Evolutionary conservation across 192 early-diverging fungal species (phyloP).

Genomic region (Gigaspora rosea): DNA sequence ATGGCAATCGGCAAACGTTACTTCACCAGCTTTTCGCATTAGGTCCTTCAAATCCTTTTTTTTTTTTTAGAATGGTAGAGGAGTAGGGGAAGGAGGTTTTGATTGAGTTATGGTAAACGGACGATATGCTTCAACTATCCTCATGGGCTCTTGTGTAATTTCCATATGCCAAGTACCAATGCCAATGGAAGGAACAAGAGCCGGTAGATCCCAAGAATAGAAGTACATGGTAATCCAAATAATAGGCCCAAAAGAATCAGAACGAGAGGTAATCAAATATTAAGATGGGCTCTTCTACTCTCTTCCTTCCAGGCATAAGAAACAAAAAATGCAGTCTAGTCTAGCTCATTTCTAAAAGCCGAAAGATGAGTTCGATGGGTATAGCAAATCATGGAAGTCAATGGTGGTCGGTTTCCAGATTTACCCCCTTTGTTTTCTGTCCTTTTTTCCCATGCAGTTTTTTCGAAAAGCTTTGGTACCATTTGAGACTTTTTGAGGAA

Average conservation of each 20-base stretch:
- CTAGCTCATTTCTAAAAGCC: not conserved
- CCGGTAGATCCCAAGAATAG: conserved; percentile 38
- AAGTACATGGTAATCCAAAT: conserved; percentile 28
- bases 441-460: no score
- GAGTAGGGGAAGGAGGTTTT: conserved; percentile 24
- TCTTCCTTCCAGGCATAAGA: conserved; percentile 26
- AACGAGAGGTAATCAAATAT: conserved; percentile 9
- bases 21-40: conserved; percentile 92
- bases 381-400: no score
- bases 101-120: conserved; percentile 32
- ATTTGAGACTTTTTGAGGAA: not conserved
- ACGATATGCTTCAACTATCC: conserved; percentile 29
- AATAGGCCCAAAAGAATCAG: conserved; percentile 12
- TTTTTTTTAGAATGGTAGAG: conserved; percentile 37
- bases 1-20: conserved; percentile 89
- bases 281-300: not conserved
- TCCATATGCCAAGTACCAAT: conserved; percentile 39
- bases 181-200: conserved; percentile 42
- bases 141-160: conserved; percentile 35
- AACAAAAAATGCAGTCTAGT: conserved; percentile 6
- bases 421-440: no score
- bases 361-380: not conserved
- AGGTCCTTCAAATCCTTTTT: conserved; percentile 93
- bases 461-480: no score
- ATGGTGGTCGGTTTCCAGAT: no score